phyloP scores from a whole-genome alignment of 495 filamentous ascomycete species.

The Penicillium verhagenii region DNA sequence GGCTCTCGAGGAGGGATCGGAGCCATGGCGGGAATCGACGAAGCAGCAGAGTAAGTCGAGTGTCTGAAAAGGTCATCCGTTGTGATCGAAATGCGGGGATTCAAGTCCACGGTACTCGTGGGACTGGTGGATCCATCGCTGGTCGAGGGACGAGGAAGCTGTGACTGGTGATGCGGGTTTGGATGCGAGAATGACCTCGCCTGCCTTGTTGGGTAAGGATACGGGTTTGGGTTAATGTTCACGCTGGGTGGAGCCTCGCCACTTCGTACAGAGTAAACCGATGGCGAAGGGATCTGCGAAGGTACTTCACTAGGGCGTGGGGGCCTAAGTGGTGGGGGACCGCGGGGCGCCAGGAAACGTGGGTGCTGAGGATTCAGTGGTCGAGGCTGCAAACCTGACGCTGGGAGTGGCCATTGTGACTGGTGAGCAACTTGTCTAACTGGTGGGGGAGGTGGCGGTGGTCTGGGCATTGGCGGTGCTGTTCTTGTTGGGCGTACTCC shows the following conservation, averaged over 20 bases:
- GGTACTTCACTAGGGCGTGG: constrained; percentile 51
- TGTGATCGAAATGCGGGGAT: constrained; percentile 27
- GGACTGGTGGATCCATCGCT: constrained; percentile 39
- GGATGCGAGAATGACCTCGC: constrained; percentile 51
- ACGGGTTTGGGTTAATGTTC: constrained; percentile 27
- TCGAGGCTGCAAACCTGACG: constrained; percentile 30
- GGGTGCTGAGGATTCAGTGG: constrained; percentile 35
- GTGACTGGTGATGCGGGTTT: constrained; percentile 23
- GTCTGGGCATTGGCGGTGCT: constrained; percentile 22
- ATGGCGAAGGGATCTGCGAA: constrained; percentile 33
- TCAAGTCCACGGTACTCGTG: constrained; percentile 23
- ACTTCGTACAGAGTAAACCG: constrained; percentile 50
- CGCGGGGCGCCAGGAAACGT: constrained; percentile 48
- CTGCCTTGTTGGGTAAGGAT: constrained; percentile 46
- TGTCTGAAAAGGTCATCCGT: constrained; percentile 36
- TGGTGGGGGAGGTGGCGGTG: background rate
- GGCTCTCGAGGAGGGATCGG: constrained; percentile 17
- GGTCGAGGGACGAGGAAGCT: constrained; percentile 21
- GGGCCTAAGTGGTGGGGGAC: constrained; percentile 65
- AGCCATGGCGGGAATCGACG: constrained; percentile 49
- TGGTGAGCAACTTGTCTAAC: constrained; percentile 1
- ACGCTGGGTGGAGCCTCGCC: constrained; percentile 46
- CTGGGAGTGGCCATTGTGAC: constrained; percentile 44
- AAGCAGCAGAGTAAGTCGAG: constrained; percentile 32
- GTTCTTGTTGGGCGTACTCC: constrained; percentile 41